These are phyloP conservation scores for Echeveria elegans DNA, from an alignment of 164 flowering plant genomes.

Conservation along the genomic window DNA sequence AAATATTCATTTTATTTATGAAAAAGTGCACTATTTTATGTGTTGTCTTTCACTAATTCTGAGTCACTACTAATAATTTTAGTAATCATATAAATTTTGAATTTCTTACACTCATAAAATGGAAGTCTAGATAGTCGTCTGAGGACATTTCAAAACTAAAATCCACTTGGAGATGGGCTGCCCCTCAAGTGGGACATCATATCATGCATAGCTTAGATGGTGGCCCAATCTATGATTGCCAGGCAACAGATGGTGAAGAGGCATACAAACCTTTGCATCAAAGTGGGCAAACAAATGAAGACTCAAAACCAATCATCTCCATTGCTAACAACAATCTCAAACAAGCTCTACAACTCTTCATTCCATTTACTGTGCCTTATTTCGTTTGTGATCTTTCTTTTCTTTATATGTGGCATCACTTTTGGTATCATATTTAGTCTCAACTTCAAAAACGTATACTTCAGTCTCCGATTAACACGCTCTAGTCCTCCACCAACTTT, in stretches of 20 bases:
- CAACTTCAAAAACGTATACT: slow-evolving; percentile 2
- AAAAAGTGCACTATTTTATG: too few relatives aligned
- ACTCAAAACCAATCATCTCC: slow-evolving; percentile 6
- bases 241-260: not conserved
- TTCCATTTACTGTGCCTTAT: not conserved
- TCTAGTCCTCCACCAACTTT: not conserved
- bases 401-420: not conserved
- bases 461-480: not conserved
- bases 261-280: not conserved
- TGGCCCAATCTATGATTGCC: not conserved
- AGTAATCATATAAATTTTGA: too few relatives aligned
- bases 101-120: too few relatives aligned
- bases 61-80: too few relatives aligned
- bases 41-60: too few relatives aligned
- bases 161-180: not conserved
- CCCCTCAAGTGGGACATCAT: slow-evolving; percentile 3
- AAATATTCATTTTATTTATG: too few relatives aligned
- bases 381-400: not conserved
- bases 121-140: not conserved
- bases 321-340: slow-evolving; percentile 2
- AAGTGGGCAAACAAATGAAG: slow-evolving; percentile 6
- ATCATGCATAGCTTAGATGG: not conserved
- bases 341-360: slow-evolving; percentile 7
- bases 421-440: not conserved
- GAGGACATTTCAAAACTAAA: not conserved